Conservation (phyloP, 768 basidiomycete genomes). For the Naematelia aurantialba region DNA sequence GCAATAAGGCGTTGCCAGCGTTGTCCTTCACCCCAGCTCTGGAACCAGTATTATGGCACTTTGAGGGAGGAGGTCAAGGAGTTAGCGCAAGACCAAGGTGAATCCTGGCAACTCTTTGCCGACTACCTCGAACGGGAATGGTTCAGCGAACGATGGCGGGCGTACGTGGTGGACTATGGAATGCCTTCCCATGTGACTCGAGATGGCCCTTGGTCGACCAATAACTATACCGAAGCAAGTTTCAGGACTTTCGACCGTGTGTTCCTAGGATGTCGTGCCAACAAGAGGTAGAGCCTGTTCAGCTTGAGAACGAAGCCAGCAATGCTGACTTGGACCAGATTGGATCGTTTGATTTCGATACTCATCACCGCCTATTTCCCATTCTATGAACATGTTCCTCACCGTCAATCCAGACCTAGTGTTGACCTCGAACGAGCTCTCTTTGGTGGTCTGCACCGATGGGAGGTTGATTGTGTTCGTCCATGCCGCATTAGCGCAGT, state of each 20-base stretch:
- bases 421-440: not conserved
- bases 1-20: constrained; percentile 9
- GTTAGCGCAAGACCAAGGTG: not conserved
- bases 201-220: constrained; percentile 14
- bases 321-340: not conserved
- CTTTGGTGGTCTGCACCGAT: not conserved
- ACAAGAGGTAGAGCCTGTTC: constrained; percentile 3
- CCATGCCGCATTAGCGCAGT: not conserved
- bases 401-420: not conserved
- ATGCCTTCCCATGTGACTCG: constrained; percentile 2
- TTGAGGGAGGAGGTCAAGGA: not conserved
- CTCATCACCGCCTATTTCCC: constrained; percentile 9
- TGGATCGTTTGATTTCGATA: constrained; percentile 11
- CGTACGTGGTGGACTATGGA: constrained; percentile 7
- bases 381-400: constrained; percentile 3
- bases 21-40: not conserved
- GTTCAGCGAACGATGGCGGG: constrained; percentile 6
- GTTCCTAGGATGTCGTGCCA: constrained; percentile 9
- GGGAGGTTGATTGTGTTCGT: constrained; percentile 6
- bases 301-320: not conserved
- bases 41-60: not conserved
- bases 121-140: constrained; percentile 2
- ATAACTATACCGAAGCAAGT: constrained; percentile 8
- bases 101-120: not conserved
- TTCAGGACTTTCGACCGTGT: constrained; percentile 9